Conservation (phyloP, 495 filamentous ascomycete species). For the Darksidea phi region DNA sequence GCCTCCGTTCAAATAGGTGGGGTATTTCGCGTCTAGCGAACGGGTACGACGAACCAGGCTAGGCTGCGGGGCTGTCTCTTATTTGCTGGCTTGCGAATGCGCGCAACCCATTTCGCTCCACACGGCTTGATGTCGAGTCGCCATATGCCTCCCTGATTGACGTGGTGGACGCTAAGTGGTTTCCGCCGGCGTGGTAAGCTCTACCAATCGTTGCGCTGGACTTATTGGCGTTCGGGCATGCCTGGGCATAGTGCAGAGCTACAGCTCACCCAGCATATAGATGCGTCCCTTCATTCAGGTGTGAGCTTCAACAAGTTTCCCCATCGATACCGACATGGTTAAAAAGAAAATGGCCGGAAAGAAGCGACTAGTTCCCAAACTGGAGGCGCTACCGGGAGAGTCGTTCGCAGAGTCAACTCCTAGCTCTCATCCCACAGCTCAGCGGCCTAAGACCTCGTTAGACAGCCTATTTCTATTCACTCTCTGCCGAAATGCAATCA, state of each 20-base stretch:
- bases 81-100: too few species aligned
- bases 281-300: background rate
- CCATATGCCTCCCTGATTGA: constrained; percentile 2
- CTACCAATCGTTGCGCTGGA: background rate
- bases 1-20: too few species aligned
- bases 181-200: constrained; percentile 9
- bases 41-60: too few species aligned
- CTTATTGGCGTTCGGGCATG: background rate
- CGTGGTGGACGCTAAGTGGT: constrained; percentile 9
- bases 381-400: background rate
- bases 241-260: background rate
- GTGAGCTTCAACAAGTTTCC: background rate
- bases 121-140: background rate
- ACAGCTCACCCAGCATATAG: constrained; percentile 3
- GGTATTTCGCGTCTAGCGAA: too few species aligned
- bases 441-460: constrained; percentile 20
- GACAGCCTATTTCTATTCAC: constrained; percentile 3
- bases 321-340: background rate
- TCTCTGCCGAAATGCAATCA: background rate
- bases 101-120: background rate
- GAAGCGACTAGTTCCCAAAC: background rate
- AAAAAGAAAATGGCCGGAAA: background rate
- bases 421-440: constrained; percentile 8
- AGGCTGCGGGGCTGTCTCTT: too few species aligned
- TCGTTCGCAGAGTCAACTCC: constrained; percentile 4